Percentiles rank a stretch among this genome's conserved stretches.
phyloP scores from a whole-genome alignment of 306 rosid genomes.

The Medicago truncatula region DNA sequence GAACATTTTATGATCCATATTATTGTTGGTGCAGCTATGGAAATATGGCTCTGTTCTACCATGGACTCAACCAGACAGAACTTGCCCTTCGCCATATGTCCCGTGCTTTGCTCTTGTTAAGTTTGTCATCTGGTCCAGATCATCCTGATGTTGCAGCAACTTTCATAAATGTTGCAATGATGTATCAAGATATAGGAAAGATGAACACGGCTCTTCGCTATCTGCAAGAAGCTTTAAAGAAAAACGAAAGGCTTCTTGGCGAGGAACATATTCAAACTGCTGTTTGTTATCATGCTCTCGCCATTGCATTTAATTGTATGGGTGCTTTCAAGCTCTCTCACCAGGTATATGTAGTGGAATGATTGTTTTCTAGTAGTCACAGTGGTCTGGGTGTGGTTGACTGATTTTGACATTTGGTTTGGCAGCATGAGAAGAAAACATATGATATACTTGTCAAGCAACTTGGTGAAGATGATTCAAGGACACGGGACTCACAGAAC shows the following conservation, averaged over 20 bases:
- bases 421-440: conserved; percentile 96
- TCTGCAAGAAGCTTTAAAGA: conserved; percentile 97
- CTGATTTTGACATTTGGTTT: conserved; percentile 39
- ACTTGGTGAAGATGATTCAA: conserved; percentile 94
- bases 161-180: conserved; percentile 94
- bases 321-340: conserved; percentile 97
- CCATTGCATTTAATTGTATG: conserved; percentile 97
- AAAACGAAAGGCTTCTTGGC: conserved; percentile 96
- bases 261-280: conserved; percentile 99
- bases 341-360: conserved; percentile 61
- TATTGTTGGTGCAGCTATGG: conserved; percentile 77
- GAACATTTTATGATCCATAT: conserved; percentile 34
- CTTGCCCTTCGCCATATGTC: conserved; percentile 98
- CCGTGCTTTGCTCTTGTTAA: conserved; percentile 87
- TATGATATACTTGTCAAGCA: conserved; percentile 96
- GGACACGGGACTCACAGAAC: conserved; percentile 90
- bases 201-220: conserved; percentile 97
- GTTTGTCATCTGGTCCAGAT: conserved; percentile 96
- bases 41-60: conserved; percentile 97
- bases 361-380: conserved; percentile 6
- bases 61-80: conserved; percentile 95
- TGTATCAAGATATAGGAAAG: conserved; percentile 98
- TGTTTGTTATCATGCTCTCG: conserved; percentile 98
- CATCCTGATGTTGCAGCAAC: conserved; percentile 99
- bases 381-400: not conserved